These are phyloP conservation scores for Apiotrichum gamsii DNA, from an alignment of 1,284 basidiomycete genomes.

Conservation along the genomic window DNA sequence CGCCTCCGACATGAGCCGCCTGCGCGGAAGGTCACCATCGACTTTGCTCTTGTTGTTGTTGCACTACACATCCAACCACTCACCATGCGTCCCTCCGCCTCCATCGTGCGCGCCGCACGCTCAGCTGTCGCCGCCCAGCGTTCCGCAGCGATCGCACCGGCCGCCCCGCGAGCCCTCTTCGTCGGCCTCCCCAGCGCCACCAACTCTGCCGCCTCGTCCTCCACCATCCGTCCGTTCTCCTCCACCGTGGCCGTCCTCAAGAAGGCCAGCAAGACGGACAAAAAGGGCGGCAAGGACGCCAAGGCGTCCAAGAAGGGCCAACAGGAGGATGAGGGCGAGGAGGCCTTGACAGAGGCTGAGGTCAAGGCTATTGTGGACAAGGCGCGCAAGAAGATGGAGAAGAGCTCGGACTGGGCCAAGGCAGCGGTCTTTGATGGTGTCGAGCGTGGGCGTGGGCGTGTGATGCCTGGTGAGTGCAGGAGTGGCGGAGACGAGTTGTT, in stretches of 20 bases:
- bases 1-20: no score
- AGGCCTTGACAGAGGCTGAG: conserved; percentile 6
- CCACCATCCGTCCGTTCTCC: conserved; percentile 18
- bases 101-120: neutral
- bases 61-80: neutral
- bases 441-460: conserved; percentile 40
- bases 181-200: neutral
- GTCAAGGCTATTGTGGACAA: conserved; percentile 4
- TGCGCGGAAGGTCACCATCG: no score
- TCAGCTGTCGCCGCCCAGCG: neutral
- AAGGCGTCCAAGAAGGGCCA: conserved; percentile 16
- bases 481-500: no score
- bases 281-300: conserved; percentile 13
- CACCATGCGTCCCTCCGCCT: neutral
- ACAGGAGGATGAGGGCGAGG: conserved; percentile 20
- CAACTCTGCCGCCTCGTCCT: neutral
- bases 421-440: conserved; percentile 42
- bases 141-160: neutral
- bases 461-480: conserved; percentile 40
- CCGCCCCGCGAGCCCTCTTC: neutral
- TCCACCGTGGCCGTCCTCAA: conserved; percentile 21
- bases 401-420: conserved; percentile 40
- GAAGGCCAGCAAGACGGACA: conserved; percentile 25
- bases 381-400: conserved; percentile 19
- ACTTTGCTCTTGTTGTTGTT: no score